phyloP scores from a whole-genome alignment of 1,284 basidiomycete genomes.

The Thecaphora thlaspeos region DNA sequence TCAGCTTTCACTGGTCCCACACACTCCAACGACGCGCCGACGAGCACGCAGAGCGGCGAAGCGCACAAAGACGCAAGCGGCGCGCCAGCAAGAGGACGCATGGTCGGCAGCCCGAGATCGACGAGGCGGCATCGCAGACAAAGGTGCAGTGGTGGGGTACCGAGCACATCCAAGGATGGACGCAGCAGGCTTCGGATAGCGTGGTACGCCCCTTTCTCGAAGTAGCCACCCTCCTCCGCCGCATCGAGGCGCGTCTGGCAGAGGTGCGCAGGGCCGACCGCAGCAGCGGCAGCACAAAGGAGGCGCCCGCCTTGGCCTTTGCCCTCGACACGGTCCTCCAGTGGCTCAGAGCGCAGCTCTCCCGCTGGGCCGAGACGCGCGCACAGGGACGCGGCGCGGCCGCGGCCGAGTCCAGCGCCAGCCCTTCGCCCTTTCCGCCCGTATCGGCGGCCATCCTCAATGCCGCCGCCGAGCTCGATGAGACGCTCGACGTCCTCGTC shows the following conservation, averaged over 20 bases:
- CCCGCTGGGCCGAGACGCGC: slow-evolving; percentile 7
- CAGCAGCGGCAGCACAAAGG: slow-evolving; percentile 18
- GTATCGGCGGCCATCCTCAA: slow-evolving; percentile 22
- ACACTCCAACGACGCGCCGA: no score
- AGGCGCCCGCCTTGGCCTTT: slow-evolving; percentile 30
- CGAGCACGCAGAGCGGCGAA: no score
- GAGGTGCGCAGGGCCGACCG: slow-evolving; percentile 11
- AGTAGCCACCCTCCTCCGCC: slow-evolving; percentile 24
- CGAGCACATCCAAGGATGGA: slow-evolving; percentile 31
- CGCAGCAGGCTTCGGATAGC: slow-evolving; percentile 19
- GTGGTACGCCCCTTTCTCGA: slow-evolving; percentile 25
- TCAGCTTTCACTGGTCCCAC: no score
- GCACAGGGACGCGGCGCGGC: no score
- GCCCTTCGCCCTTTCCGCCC: not conserved
- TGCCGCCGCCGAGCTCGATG: slow-evolving; percentile 25
- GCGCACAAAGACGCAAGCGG: no score
- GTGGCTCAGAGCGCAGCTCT: slow-evolving; percentile 33
- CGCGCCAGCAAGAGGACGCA: no score
- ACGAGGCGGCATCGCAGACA: no score
- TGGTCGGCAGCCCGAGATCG: no score
- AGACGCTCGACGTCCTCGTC: slow-evolving; percentile 13
- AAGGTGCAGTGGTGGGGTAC: slow-evolving; percentile 15
- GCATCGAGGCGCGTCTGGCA: slow-evolving; percentile 22
- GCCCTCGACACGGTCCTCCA: slow-evolving; percentile 24
- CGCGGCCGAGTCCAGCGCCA: no score